Base-by-base conservation (phyloP, 2,329 filamentous ascomycete genomes). In the Colletotrichum euphorbiae region DNA sequence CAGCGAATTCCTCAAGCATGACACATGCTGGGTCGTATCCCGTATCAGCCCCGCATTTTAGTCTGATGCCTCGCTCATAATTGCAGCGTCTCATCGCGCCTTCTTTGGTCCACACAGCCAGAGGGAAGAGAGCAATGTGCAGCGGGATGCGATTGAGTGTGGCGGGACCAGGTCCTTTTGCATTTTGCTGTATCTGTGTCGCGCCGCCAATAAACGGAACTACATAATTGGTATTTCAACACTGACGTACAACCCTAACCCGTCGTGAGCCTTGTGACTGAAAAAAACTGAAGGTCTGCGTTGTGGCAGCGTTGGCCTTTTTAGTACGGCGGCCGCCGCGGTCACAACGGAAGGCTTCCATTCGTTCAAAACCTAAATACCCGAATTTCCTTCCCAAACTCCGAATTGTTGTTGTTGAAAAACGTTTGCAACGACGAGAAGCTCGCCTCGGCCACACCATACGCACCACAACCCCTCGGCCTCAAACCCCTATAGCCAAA, bases 171-270 rank as follows among this genome's bases (percentile, higher is more conserved):
- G 42, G 48, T 62, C 33, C 17, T 66, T 40, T 36, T 48, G 36
- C 11, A 66, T 66, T 66, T 56, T 56, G 17, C 11, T 42, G 12
- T 56, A 19, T 43, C 57, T 62, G 51, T 66, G 57, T 65, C 48
- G 48, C 28, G 31, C 62, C 57, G 48, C 57, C 40, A 19, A 62
- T 66, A 66, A 62, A 57, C 31, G 62, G 57, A 57, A 66, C 62
- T 42, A 66, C 54, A 48, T 62, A 55, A 48, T n/a, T 66, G 57
- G 57, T 66, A 66, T 66, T 62, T 62, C 40, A 59, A 66, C 57
- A 66, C 63, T 66, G 57, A 62, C 57, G 63, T 62, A 66, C 63
- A 54, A 45, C 42, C 57, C 40, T 62, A 48, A 40, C 50, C 40
- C 40, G 12, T 17, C 24, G 45, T 13, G 33, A 62, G 31, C 46